Evolutionary conservation across 1,284 basidiomycete species (phyloP).

Genomic region (Phellinidium pouzarii): DNA sequence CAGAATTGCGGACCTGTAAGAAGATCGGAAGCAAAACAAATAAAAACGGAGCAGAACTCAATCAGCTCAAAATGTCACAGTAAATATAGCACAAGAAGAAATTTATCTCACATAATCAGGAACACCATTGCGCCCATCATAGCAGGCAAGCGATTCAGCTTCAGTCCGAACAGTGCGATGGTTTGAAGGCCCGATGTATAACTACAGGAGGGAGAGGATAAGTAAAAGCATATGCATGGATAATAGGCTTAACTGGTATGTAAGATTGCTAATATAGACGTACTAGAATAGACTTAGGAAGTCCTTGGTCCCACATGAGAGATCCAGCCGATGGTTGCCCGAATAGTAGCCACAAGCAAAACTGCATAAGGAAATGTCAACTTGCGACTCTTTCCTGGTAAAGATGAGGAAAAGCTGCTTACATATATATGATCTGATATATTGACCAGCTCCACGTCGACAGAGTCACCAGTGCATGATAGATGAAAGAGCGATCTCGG

Average conservation of each 20-base stretch:
- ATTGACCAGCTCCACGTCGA: slow-evolving; percentile 48
- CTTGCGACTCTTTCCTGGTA: no score
- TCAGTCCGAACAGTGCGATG: slow-evolving; percentile 72
- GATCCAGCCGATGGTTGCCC: slow-evolving; percentile 22
- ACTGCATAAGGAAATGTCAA: slow-evolving; percentile 28
- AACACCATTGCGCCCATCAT: slow-evolving; percentile 51
- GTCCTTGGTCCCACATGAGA: slow-evolving; percentile 43
- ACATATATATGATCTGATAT: slow-evolving; percentile 54
- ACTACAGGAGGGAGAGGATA: slow-evolving; percentile 22
- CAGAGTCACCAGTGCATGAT: slow-evolving; percentile 50
- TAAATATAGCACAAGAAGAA: neutral
- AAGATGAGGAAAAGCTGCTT: slow-evolving; percentile 20
- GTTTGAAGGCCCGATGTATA: slow-evolving; percentile 61
- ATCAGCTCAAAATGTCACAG: neutral
- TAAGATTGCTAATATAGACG: no score
- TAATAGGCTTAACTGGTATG: no score
- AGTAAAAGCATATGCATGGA: neutral
- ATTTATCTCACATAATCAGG: slow-evolving; percentile 50
- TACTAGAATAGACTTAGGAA: slow-evolving; percentile 63
- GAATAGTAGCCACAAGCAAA: slow-evolving; percentile 47
- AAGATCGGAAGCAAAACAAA: no score
- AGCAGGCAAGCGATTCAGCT: slow-evolving; percentile 62
- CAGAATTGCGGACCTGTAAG: slow-evolving; percentile 45
- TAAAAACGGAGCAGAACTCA: neutral
- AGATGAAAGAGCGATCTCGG: slow-evolving; percentile 47